These are phyloP conservation scores for Ophidiomyces ophidiicola DNA, from an alignment of 2,329 filamentous ascomycete species.

Conservation along the genomic window DNA sequence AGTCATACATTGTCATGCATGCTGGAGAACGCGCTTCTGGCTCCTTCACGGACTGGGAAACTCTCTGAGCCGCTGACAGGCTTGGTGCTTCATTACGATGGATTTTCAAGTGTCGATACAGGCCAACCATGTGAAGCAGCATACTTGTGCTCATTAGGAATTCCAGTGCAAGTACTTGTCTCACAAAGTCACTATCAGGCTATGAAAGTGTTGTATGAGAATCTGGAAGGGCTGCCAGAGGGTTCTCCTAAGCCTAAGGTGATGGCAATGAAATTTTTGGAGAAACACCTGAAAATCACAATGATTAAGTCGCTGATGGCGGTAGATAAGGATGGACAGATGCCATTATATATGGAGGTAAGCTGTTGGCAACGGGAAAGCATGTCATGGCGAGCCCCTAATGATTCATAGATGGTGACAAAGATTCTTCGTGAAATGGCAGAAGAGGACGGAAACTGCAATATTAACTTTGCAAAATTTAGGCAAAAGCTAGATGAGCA, in stretches of 20 bases:
- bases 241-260: conserved; percentile 31
- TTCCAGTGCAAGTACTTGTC: conserved; percentile 42
- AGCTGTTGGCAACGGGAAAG: background rate
- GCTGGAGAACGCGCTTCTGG: conserved; percentile 35
- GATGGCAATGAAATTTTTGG: conserved; percentile 35
- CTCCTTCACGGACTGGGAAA: conserved; percentile 28
- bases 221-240: conserved; percentile 25
- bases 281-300: conserved; percentile 40
- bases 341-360: conserved; percentile 43
- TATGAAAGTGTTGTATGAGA: conserved; percentile 34
- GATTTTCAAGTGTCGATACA: conserved; percentile 28
- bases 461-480: conserved; percentile 37
- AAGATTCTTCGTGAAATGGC: conserved; percentile 43
- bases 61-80: conserved; percentile 40
- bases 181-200: conserved; percentile 37
- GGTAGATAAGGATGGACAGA: conserved; percentile 25
- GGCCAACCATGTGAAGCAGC: conserved; percentile 44
- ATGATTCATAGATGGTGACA: conserved; percentile 27
- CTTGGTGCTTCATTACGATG: conserved; percentile 46
- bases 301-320: conserved; percentile 48
- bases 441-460: conserved; percentile 28
- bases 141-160: conserved; percentile 38
- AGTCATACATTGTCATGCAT: conserved; percentile 49
- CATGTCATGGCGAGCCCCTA: conserved; percentile 9
- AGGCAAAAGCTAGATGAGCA: conserved; percentile 26